Percentiles rank a stretch among this genome's conserved stretches.
These are phyloP conservation scores for Aspergillus fumigatiaffinis DNA, from an alignment of 2,329 filamentous ascomycete genomes.

Conservation along the genomic window DNA sequence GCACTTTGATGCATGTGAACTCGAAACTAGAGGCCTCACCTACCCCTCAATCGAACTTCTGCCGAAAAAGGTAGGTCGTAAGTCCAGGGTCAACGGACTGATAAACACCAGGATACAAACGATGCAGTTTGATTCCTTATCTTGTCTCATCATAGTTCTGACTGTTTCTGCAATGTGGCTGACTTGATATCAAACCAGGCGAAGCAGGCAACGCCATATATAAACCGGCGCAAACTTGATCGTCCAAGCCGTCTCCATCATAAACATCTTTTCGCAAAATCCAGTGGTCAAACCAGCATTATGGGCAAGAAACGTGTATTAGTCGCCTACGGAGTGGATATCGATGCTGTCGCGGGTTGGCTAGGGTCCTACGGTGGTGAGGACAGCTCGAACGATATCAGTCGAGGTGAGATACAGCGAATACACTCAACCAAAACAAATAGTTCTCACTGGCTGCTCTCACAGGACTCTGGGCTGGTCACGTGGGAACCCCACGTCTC, in stretches of 20 bases:
- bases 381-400: conserved; percentile 69
- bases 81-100: not conserved
- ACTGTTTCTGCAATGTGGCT: not conserved
- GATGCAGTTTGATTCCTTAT: not conserved
- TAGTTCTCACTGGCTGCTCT: not conserved
- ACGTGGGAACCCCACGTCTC: conserved; percentile 60
- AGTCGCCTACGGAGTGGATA: conserved; percentile 65
- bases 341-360: conserved; percentile 75
- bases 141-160: not conserved
- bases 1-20: not conserved
- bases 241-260: not conserved
- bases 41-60: not conserved
- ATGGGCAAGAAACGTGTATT: conserved; percentile 50
- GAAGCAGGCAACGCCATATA: not conserved
- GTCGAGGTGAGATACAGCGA: conserved; percentile 50
- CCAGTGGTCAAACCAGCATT: not conserved
- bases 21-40: not conserved
- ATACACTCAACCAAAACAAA: not conserved
- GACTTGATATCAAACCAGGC: not conserved
- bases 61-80: not conserved
- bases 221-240: not conserved
- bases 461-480: conserved; percentile 63
- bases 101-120: not conserved
- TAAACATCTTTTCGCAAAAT: not conserved
- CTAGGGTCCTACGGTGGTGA: conserved; percentile 70